These are phyloP conservation scores for Solanum bulbocastanum DNA, from an alignment of 257 asterid genomes.

Conservation along the genomic window DNA sequence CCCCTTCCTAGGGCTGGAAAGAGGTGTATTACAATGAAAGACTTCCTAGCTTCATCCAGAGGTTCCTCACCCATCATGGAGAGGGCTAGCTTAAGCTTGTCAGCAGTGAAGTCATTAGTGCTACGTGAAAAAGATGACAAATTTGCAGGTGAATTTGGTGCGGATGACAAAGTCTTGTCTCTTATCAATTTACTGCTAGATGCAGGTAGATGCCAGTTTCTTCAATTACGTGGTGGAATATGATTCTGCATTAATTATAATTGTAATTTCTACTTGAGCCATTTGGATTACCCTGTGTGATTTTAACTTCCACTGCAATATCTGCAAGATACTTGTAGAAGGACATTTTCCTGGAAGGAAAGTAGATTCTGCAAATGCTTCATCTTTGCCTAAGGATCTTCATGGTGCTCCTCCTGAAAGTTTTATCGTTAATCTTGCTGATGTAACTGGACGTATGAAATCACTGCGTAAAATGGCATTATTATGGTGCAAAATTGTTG, in stretches of 20 bases:
- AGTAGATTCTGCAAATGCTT: slow-evolving; percentile 26
- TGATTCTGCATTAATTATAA: background rate
- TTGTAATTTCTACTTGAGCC: background rate
- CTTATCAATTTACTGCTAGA: slow-evolving; percentile 57
- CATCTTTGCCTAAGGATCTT: slow-evolving; percentile 74
- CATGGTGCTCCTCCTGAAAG: slow-evolving; percentile 94
- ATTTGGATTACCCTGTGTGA: slow-evolving; percentile 33
- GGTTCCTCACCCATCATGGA: slow-evolving; percentile 90
- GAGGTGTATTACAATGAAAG: slow-evolving; percentile 68
- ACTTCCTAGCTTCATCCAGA: slow-evolving; percentile 67
- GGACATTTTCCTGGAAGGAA: slow-evolving; percentile 49
- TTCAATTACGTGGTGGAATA: slow-evolving; percentile 18
- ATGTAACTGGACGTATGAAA: slow-evolving; percentile 87
- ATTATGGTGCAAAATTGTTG: slow-evolving; percentile 76
- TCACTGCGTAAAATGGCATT: slow-evolving; percentile 77
- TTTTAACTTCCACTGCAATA: slow-evolving; percentile 50
- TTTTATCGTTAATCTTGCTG: slow-evolving; percentile 76
- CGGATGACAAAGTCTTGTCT: slow-evolving; percentile 62
- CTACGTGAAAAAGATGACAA: slow-evolving; percentile 91
- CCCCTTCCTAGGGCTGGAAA: slow-evolving; percentile 23
- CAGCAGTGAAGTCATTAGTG: slow-evolving; percentile 84
- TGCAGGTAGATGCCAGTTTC: slow-evolving; percentile 69
- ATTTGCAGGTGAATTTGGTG: slow-evolving; percentile 63
- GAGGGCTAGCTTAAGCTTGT: slow-evolving; percentile 82
- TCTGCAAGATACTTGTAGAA: slow-evolving; percentile 95